Conservation (phyloP, 495 filamentous ascomycete genomes). For the Terfezia boudieri region DNA sequence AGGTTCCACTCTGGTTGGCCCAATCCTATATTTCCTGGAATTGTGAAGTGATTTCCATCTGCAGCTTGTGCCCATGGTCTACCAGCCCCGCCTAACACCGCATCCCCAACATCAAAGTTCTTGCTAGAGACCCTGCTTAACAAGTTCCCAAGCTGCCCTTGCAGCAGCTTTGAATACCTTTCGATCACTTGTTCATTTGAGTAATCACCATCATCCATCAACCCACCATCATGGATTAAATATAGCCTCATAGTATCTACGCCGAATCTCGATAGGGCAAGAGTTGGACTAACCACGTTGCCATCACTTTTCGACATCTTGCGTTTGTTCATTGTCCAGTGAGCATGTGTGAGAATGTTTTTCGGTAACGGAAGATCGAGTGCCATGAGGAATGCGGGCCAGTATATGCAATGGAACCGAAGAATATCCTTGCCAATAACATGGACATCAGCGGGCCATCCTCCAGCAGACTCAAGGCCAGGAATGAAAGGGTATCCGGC, state of each 20-base stretch:
- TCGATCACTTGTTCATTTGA: conserved; percentile 51
- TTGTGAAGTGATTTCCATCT: neutral
- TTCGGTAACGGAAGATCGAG: conserved; percentile 64
- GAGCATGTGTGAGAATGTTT: conserved; percentile 65
- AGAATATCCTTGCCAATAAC: conserved; percentile 92
- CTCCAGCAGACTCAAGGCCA: conserved; percentile 28
- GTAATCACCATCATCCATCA: conserved; percentile 60
- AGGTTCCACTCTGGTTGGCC: neutral
- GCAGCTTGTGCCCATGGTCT: neutral
- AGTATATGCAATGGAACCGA: conserved; percentile 92
- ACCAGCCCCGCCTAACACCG: conserved; percentile 4
- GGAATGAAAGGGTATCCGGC: conserved; percentile 66
- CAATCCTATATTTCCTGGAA: neutral
- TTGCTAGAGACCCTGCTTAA: conserved; percentile 44
- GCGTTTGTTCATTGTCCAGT: conserved; percentile 72
- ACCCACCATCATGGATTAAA: conserved; percentile 51
- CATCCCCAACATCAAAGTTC: conserved; percentile 36
- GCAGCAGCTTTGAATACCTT: conserved; percentile 56
- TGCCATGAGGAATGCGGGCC: conserved; percentile 88
- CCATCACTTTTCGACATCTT: conserved; percentile 96
- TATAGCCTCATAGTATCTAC: conserved; percentile 76
- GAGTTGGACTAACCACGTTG: conserved; percentile 88
- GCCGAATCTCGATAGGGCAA: conserved; percentile 73
- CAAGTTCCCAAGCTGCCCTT: conserved; percentile 57
- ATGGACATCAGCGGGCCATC: conserved; percentile 83